phyloP scores from a whole-genome alignment of 805 yeast genomes.

The Saturnispora mendoncae region DNA sequence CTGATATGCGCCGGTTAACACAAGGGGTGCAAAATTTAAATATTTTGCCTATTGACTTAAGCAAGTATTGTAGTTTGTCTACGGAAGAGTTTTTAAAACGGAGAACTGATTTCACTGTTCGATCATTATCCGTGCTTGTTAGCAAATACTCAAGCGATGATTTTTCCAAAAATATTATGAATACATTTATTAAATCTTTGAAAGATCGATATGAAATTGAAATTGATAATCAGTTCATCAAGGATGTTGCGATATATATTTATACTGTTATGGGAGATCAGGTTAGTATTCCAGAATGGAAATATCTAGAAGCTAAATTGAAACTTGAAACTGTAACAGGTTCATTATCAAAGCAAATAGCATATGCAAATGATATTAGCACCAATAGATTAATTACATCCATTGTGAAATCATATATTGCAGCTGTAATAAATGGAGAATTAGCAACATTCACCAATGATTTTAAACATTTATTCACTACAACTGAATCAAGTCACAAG shows the following conservation, averaged over 20 bases:
- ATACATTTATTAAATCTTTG: constrained; percentile 2
- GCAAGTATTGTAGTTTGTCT: background rate
- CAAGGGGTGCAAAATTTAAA: constrained; percentile 2
- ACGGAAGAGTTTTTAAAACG: constrained; percentile 1
- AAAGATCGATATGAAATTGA: constrained; percentile 1
- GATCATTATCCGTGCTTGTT: constrained; percentile 7
- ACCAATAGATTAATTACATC: constrained; percentile 8
- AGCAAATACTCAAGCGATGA: background rate
- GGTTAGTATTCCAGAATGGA: constrained; percentile 19
- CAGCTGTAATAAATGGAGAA: constrained; percentile 2
- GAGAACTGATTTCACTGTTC: constrained; percentile 4
- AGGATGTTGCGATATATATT: constrained; percentile 19
- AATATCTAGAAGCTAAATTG: constrained; percentile 11
- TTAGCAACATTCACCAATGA: background rate
- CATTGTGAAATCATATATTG: constrained; percentile 2
- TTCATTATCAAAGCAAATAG: constrained; percentile 19
- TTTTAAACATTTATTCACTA: background rate
- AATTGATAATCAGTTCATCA: constrained; percentile 13
- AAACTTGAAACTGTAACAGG: constrained; percentile 10
- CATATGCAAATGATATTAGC: constrained; percentile 18
- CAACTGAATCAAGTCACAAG: background rate
- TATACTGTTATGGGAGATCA: constrained; percentile 18
- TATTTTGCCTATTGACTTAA: constrained; percentile 6
- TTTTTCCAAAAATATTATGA: background rate
- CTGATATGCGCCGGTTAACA: constrained; percentile 4